These are phyloP conservation scores for Lactarius deliciosus DNA, from an alignment of 768 basidiomycete species.

Conservation along the genomic window DNA sequence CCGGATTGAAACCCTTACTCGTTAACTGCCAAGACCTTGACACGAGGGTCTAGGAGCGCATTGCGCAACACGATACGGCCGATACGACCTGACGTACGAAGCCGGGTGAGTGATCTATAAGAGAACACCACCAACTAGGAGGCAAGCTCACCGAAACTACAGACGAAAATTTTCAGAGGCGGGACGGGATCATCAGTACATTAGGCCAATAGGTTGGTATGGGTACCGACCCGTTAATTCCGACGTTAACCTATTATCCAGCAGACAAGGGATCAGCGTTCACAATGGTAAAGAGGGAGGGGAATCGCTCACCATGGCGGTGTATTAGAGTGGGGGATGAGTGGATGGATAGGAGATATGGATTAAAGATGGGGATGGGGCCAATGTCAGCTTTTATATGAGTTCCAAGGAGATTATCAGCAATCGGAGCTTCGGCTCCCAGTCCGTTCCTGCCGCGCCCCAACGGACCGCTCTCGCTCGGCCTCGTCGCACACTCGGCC, in stretches of 20 bases:
- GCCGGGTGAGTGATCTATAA: neutral
- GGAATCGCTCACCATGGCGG: slow-evolving; percentile 6
- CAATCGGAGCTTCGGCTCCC: slow-evolving; percentile 25
- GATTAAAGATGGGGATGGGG: slow-evolving; percentile 16
- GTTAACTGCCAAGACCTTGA: slow-evolving; percentile 92
- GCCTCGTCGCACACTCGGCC: slow-evolving; percentile 5
- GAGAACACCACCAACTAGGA: neutral
- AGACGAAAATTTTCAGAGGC: slow-evolving; percentile 27
- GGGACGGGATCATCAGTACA: slow-evolving; percentile 19
- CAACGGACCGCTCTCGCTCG: slow-evolving; percentile 12
- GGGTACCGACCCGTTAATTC: slow-evolving; percentile 86
- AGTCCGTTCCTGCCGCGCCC: neutral
- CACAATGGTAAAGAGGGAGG: neutral
- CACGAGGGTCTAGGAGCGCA: slow-evolving; percentile 70
- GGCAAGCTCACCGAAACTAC: slow-evolving; percentile 64
- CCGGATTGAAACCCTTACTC: slow-evolving; percentile 56
- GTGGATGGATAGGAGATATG: slow-evolving; percentile 5
- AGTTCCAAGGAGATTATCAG: slow-evolving; percentile 5
- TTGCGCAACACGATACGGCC: slow-evolving; percentile 98
- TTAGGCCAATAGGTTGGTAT: neutral
- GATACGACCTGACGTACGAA: slow-evolving; percentile 75
- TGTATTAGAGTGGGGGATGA: slow-evolving; percentile 1
- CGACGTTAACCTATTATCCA: slow-evolving; percentile 67
- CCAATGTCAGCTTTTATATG: slow-evolving; percentile 8
- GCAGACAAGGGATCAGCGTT: neutral